Conservation (phyloP, 306 rosid species). For the Quercus aquifolioides region DNA sequence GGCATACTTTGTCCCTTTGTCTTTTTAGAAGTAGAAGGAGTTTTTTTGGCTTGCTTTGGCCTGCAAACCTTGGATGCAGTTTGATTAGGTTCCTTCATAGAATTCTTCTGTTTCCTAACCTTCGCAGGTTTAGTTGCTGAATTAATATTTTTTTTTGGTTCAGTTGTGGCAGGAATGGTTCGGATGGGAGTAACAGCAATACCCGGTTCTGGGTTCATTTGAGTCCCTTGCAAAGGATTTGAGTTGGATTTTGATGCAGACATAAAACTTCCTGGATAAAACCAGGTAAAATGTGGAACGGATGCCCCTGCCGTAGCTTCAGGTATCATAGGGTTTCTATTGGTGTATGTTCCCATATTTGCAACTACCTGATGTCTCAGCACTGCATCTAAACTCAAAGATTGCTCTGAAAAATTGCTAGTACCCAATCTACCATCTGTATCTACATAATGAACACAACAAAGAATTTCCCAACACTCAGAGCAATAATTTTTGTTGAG, state of each 20-base stretch:
- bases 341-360: conserved; percentile 20
- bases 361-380: neutral
- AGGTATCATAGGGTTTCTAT: conserved; percentile 15
- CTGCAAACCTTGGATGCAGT: conserved; percentile 4
- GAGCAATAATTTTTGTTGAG: neutral
- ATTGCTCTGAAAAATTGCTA: neutral
- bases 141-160: neutral
- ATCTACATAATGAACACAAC: neutral
- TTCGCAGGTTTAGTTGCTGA: neutral
- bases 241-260: conserved; percentile 3
- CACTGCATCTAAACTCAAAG: neutral
- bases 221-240: conserved; percentile 5
- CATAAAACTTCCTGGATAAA: conserved; percentile 12
- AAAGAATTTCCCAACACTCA: neutral
- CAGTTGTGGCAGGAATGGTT: neutral
- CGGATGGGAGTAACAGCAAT: conserved; percentile 7
- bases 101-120: neutral
- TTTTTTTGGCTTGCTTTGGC: conserved; percentile 12
- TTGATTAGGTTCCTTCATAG: neutral
- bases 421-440: neutral
- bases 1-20: conserved; percentile 9
- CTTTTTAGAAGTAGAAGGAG: neutral
- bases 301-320: conserved; percentile 1
- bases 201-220: neutral
- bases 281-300: conserved; percentile 23